These are phyloP conservation scores for Neopestalotiopsis sp. DNA, from an alignment of 2,329 filamentous ascomycete species.

Conservation along the genomic window DNA sequence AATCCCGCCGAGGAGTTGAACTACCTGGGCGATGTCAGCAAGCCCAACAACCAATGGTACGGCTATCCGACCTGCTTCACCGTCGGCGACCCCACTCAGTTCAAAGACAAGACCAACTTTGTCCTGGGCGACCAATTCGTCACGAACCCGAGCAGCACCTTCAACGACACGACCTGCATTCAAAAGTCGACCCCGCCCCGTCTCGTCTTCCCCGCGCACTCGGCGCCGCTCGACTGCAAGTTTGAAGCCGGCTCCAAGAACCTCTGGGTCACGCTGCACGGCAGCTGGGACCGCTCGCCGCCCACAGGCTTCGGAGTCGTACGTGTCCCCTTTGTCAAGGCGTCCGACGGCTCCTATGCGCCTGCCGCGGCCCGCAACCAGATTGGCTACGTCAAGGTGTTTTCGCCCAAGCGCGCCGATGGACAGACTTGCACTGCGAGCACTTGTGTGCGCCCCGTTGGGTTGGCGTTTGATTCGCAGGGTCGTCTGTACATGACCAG, in stretches of 20 bases:
- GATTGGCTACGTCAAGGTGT: constrained; percentile 51
- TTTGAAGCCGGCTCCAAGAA: constrained; percentile 62
- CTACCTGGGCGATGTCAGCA: constrained; percentile 64
- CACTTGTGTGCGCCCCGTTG: constrained; percentile 58
- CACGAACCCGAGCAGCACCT: constrained; percentile 30
- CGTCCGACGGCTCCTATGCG: constrained; percentile 32
- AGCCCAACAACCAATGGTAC: constrained; percentile 55
- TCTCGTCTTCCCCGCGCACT: constrained; percentile 61
- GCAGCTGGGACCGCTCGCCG: constrained; percentile 53
- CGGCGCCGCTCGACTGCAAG: constrained; percentile 67
- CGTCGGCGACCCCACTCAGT: constrained; percentile 44
- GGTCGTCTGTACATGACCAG: constrained; percentile 59
- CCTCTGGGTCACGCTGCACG: constrained; percentile 67
- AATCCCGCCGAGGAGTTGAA: constrained; percentile 72
- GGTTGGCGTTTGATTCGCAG: constrained; percentile 45
- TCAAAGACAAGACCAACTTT: constrained; percentile 35
- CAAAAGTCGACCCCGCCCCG: constrained; percentile 41
- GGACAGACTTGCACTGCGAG: constrained; percentile 44
- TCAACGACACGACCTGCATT: constrained; percentile 32
- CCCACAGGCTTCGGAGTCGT: constrained; percentile 44
- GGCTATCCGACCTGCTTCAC: constrained; percentile 61
- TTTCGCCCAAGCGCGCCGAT: constrained; percentile 52
- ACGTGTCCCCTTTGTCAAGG: constrained; percentile 38
- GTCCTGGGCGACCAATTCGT: constrained; percentile 41
- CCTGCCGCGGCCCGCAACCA: constrained; percentile 40